Evolutionary conservation across 2,329 filamentous ascomycete species (phyloP).

Genomic region (Talaromyces atroroseus): DNA sequence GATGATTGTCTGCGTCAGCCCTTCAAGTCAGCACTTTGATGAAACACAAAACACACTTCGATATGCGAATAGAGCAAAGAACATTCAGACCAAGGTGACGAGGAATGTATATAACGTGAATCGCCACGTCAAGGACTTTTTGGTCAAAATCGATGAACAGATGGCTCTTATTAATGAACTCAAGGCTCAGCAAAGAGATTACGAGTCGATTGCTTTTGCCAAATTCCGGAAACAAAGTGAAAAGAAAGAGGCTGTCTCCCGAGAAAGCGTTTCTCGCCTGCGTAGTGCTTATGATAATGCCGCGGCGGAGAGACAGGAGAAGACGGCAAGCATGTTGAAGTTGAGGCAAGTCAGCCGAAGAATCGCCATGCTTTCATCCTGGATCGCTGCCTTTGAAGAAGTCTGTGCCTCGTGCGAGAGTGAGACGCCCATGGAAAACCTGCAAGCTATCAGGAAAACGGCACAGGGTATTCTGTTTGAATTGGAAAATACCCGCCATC

Average conservation of each 20-base stretch:
- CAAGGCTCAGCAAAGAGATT: constrained; percentile 85
- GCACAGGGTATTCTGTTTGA: constrained; percentile 84
- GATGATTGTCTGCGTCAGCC: constrained; percentile 98
- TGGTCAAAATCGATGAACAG: constrained; percentile 99
- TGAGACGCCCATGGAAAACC: constrained; percentile 59
- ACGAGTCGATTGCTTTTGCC: constrained; percentile 70
- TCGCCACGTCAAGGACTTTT: constrained; percentile 95
- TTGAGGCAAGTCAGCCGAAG: constrained; percentile 76
- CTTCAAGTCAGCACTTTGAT: constrained; percentile 93
- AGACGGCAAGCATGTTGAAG: constrained; percentile 72
- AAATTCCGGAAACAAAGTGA: constrained; percentile 90
- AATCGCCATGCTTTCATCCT: constrained; percentile 78
- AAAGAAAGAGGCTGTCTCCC: constrained; percentile 69
- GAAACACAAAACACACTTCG: constrained; percentile 97
- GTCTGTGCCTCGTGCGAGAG: constrained; percentile 68
- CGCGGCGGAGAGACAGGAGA: constrained; percentile 69
- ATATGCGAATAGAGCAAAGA: constrained; percentile 97
- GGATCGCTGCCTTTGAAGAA: constrained; percentile 86
- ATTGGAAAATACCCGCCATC: constrained; percentile 81
- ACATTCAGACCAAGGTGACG: constrained; percentile 99
- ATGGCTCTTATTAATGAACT: constrained; percentile 95
- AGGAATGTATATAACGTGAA: constrained; percentile 99
- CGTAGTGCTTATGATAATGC: constrained; percentile 80
- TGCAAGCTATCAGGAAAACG: constrained; percentile 75
- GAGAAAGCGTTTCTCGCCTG: constrained; percentile 74